Percentiles rank a stretch among this genome's conserved stretches.
phyloP scores from a whole-genome alignment of 2,329 filamentous ascomycete genomes.

The Biscogniauxia sp. region DNA sequence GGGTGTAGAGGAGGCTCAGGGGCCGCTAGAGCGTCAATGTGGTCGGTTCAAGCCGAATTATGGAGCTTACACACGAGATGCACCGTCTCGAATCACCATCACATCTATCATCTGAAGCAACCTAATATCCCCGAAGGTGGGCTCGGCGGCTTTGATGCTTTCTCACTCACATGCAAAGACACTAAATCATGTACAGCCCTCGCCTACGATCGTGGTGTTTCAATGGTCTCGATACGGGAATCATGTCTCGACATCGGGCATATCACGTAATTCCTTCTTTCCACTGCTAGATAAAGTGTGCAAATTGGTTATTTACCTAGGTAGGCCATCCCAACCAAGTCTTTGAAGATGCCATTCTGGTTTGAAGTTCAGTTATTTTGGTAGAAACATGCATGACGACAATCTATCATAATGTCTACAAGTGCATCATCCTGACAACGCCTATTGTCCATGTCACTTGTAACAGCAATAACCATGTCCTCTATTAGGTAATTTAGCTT shows the following conservation, averaged over 20 bases:
- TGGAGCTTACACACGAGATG: constrained; percentile 9
- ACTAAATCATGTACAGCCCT: background rate
- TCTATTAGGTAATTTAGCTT: too few relatives aligned
- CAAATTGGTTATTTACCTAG: background rate
- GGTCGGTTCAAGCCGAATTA: constrained; percentile 5
- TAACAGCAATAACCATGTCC: too few relatives aligned
- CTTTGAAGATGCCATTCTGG: too few relatives aligned
- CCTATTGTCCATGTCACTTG: too few relatives aligned
- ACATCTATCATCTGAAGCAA: constrained; percentile 19
- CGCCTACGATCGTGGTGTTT: background rate
- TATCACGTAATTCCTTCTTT: background rate
- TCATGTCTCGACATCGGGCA: background rate
- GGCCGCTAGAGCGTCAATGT: background rate
- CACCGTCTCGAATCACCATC: constrained; percentile 22
- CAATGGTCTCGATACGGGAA: background rate
- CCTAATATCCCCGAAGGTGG: background rate
- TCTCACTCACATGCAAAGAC: background rate
- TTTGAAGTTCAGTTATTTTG: too few relatives aligned
- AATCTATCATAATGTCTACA: too few relatives aligned
- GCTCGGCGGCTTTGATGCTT: background rate
- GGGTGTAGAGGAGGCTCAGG: background rate
- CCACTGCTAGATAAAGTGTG: background rate
- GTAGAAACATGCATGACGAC: too few relatives aligned
- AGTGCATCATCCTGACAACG: too few relatives aligned
- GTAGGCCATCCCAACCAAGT: background rate